These are phyloP conservation scores for Cubamyces sp. DNA, from an alignment of 768 basidiomycete species.

Conservation along the genomic window DNA sequence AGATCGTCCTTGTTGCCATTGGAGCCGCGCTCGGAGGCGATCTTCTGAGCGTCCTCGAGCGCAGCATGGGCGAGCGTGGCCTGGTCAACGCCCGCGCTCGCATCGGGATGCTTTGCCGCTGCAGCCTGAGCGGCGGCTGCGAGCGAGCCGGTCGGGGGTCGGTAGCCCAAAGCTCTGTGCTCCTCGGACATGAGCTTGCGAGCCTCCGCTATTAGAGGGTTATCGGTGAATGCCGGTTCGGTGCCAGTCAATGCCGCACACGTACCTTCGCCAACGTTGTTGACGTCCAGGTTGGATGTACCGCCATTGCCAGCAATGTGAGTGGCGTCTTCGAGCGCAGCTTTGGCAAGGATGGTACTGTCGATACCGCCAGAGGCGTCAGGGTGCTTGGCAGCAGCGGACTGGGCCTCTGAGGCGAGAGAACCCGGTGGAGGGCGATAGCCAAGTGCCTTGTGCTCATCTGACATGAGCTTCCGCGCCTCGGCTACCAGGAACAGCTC, in stretches of 20 bases:
- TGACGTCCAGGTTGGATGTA: constrained; percentile 19
- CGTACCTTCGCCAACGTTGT: constrained; percentile 25
- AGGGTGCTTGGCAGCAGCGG: constrained; percentile 33
- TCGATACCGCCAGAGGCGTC: constrained; percentile 7
- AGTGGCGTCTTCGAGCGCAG: constrained; percentile 29
- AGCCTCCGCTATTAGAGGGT: constrained; percentile 21
- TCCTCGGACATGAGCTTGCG: constrained; percentile 41
- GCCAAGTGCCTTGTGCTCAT: constrained; percentile 35
- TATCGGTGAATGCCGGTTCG: too few relatives aligned
- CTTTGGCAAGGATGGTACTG: constrained; percentile 18
- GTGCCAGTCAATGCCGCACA: too few relatives aligned
- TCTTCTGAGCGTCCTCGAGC: constrained; percentile 21
- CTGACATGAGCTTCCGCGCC: constrained; percentile 33
- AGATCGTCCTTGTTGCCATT: constrained; percentile 18
- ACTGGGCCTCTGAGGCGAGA: constrained; percentile 33
- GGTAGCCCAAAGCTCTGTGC: constrained; percentile 42
- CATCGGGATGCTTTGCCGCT: constrained; percentile 38
- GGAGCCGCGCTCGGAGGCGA: constrained; percentile 1
- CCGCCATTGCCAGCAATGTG: constrained; percentile 11
- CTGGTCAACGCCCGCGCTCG: constrained; percentile 22
- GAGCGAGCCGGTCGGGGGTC: constrained; percentile 40
- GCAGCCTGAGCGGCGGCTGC: constrained; percentile 40
- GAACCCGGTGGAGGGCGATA: constrained; percentile 34
- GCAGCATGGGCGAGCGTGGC: constrained; percentile 30
- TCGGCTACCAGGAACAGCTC: constrained; percentile 11